Evolutionary conservation across 1,284 basidiomycete genomes (phyloP).

Genomic region (Trametes hirsuta): DNA sequence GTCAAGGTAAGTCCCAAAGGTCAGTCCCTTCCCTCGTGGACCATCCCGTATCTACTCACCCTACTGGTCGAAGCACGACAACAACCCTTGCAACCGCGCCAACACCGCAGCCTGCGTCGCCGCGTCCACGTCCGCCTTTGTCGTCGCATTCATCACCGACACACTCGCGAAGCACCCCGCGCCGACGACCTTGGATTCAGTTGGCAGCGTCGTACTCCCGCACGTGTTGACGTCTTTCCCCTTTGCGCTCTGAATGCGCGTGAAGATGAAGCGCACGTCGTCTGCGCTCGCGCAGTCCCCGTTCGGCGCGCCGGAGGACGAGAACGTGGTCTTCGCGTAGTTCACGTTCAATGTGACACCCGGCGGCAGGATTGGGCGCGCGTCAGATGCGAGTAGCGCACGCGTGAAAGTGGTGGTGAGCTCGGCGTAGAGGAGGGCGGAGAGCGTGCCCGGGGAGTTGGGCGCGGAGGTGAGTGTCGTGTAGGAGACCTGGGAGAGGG

Average conservation of each 20-base stretch:
- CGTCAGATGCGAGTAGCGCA: constrained; percentile 38
- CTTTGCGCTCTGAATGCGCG: constrained; percentile 39
- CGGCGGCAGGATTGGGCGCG: constrained; percentile 42
- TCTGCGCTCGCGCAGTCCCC: constrained; percentile 37
- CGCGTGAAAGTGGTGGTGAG: constrained; percentile 45
- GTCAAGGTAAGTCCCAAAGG: too few species aligned
- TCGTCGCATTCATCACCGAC: constrained; percentile 49
- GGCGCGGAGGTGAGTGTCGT: constrained; percentile 44
- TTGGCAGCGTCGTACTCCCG: constrained; percentile 43
- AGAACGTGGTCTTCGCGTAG: constrained; percentile 41
- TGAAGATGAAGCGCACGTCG: constrained; percentile 49
- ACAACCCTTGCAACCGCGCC: constrained; percentile 32
- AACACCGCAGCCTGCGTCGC: constrained; percentile 44
- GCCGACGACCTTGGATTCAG: constrained; percentile 42
- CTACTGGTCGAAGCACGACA: constrained; percentile 10
- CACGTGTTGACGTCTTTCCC: constrained; percentile 47
- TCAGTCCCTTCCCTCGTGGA: too few species aligned
- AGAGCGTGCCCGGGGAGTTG: constrained; percentile 35
- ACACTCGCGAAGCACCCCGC: constrained; percentile 28
- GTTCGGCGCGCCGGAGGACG: constrained; percentile 23
- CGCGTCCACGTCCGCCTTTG: constrained; percentile 47
- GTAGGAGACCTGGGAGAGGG: constrained; percentile 45
- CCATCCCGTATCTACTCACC: neutral
- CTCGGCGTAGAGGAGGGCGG: constrained; percentile 44
- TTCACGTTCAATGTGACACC: constrained; percentile 54